Conservation (phyloP, 2,329 filamentous ascomycete species). For the Ophiostoma sp. region DNA sequence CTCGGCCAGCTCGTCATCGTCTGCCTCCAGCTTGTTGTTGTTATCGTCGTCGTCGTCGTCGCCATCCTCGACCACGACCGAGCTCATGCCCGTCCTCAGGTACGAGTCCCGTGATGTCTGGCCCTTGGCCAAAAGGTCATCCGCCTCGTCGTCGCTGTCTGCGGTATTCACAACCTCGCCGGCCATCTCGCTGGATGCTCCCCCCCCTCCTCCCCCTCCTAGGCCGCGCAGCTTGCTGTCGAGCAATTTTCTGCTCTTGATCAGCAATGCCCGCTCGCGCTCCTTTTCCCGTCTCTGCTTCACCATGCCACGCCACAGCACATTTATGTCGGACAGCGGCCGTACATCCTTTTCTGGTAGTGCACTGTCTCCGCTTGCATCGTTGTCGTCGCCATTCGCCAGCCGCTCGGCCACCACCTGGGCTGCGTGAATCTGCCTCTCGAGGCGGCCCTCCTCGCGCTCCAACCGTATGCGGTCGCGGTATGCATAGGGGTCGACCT, state of each 20-base stretch:
- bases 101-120: conserved; percentile 49
- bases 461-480: conserved; percentile 66
- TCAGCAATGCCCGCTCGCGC: conserved; percentile 58
- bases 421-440: conserved; percentile 67
- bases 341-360: conserved; percentile 35
- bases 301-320: conserved; percentile 74
- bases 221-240: conserved; percentile 22
- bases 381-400: conserved; percentile 41
- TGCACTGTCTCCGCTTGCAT: background rate
- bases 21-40: conserved; percentile 71
- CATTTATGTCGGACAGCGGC: conserved; percentile 58
- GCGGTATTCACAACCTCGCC: conserved; percentile 45
- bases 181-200: conserved; percentile 44
- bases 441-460: conserved; percentile 60
- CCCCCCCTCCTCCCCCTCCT: conserved; percentile 50
- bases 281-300: conserved; percentile 65
- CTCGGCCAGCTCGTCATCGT: conserved; percentile 77
- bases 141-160: conserved; percentile 59
- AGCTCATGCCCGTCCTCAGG: conserved; percentile 37
- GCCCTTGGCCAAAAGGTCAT: conserved; percentile 38
- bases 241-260: conserved; percentile 51
- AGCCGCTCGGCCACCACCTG: conserved; percentile 79
- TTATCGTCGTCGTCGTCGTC: conserved; percentile 60
- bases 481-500: conserved; percentile 62
- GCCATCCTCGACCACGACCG: conserved; percentile 59